Evolutionary conservation across 495 filamentous ascomycete genomes (phyloP).

Genomic region (Physcia stellaris): DNA sequence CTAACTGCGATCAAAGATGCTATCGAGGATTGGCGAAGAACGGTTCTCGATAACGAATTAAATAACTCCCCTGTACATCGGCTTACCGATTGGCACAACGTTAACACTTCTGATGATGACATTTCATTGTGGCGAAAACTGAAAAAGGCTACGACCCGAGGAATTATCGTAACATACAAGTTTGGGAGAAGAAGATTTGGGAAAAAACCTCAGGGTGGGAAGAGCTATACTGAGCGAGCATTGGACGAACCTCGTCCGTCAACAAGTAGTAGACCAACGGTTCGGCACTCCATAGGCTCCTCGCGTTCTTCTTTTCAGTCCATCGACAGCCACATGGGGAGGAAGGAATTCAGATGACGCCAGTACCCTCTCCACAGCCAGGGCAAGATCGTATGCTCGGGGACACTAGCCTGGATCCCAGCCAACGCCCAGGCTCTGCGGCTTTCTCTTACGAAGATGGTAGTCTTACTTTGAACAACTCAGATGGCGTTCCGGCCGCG

Average conservation of each 20-base stretch:
- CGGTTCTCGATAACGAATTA: slow-evolving; percentile 79
- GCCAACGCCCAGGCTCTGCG: slow-evolving; percentile 20
- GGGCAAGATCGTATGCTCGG: slow-evolving; percentile 24
- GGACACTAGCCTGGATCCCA: slow-evolving; percentile 13
- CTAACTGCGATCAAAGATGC: slow-evolving; percentile 90
- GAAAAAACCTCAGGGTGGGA: slow-evolving; percentile 26
- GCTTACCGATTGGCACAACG: slow-evolving; percentile 77
- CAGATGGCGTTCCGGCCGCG: slow-evolving; percentile 23
- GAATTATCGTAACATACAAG: slow-evolving; percentile 43
- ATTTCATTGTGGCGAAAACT: slow-evolving; percentile 75
- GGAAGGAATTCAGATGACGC: slow-evolving; percentile 81
- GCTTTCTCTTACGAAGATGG: slow-evolving; percentile 17
- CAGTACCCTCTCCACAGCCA: slow-evolving; percentile 70
- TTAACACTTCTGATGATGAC: slow-evolving; percentile 80
- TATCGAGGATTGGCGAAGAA: slow-evolving; percentile 95
- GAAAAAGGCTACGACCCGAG: slow-evolving; percentile 76
- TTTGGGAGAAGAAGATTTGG: slow-evolving; percentile 31
- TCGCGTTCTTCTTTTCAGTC: slow-evolving; percentile 47
- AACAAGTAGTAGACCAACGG: slow-evolving; percentile 43
- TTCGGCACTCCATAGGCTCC: too few relatives aligned
- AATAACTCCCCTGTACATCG: slow-evolving; percentile 95
- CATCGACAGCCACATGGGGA: slow-evolving; percentile 21
- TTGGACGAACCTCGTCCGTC: slow-evolving; percentile 26
- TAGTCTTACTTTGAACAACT: neutral
- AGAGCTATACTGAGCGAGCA: slow-evolving; percentile 29